These are phyloP conservation scores for Capsaspora owczarzaki DNA, from an alignment of 78 protist species.

Conservation along the genomic window DNA sequence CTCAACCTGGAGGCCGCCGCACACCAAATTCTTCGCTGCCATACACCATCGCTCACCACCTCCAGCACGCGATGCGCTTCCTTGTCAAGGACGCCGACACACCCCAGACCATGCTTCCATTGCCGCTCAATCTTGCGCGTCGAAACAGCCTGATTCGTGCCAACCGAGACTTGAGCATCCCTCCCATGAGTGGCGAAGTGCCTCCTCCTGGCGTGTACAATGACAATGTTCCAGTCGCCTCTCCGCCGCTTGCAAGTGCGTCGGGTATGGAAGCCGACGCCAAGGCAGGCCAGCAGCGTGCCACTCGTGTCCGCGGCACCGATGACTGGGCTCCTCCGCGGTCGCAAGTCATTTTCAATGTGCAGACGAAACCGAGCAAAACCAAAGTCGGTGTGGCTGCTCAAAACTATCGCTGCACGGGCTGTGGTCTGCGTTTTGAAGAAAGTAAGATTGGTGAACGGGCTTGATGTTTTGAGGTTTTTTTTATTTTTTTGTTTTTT, in stretches of 20 bases:
- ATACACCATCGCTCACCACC: neutral
- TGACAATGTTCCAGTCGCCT: too few species aligned
- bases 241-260: too few species aligned
- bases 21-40: too few species aligned
- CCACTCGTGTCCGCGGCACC: neutral
- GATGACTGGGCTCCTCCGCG: conserved; percentile 14
- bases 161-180: neutral
- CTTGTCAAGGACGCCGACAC: conserved; percentile 2
- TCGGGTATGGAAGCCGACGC: neutral
- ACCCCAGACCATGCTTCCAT: neutral
- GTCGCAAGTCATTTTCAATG: neutral
- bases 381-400: neutral
- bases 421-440: neutral
- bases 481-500: neutral
- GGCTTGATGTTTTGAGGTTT: too few species aligned
- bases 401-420: neutral
- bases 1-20: too few species aligned
- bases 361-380: neutral
- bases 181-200: neutral
- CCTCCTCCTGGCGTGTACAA: too few species aligned
- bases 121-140: neutral
- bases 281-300: neutral
- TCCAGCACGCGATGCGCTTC: neutral
- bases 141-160: neutral
- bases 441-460: neutral